Evolutionary conservation across 306 rosid genomes (phyloP).

Genomic region (Ceratonia siliqua): DNA sequence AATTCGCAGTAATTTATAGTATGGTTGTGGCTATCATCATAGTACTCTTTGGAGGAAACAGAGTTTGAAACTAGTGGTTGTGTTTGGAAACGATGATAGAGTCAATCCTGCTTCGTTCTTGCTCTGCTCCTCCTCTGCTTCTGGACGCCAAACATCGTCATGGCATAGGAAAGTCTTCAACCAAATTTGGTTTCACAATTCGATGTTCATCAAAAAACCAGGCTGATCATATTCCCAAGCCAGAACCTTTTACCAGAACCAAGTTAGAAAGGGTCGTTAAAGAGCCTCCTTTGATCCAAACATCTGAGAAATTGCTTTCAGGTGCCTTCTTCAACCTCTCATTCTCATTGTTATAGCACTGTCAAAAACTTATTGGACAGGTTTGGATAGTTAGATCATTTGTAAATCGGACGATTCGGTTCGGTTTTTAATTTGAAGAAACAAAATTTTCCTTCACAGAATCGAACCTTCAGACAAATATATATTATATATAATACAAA

Average conservation of each 20-base stretch:
- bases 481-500: no score
- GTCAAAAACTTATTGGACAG: no score
- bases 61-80: background rate
- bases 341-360: no score
- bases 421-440: no score
- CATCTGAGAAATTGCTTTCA: slow-evolving; percentile 49
- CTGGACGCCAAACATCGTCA: slow-evolving; percentile 38
- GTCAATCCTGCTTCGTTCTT: slow-evolving; percentile 38
- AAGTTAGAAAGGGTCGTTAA: slow-evolving; percentile 41
- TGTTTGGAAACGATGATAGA: slow-evolving; percentile 40
- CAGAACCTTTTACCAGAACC: slow-evolving; percentile 56
- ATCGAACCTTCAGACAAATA: no score
- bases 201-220: slow-evolving; percentile 43
- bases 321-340: slow-evolving; percentile 30
- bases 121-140: slow-evolving; percentile 35
- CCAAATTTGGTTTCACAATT: slow-evolving; percentile 34
- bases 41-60: background rate
- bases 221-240: slow-evolving; percentile 51
- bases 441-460: no score
- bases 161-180: background rate
- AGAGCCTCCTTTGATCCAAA: slow-evolving; percentile 54
- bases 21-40: background rate
- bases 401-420: no score
- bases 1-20: background rate
- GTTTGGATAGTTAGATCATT: no score